phyloP scores from a whole-genome alignment of 495 filamentous ascomycete species.

The Sordaria brevicollis region DNA sequence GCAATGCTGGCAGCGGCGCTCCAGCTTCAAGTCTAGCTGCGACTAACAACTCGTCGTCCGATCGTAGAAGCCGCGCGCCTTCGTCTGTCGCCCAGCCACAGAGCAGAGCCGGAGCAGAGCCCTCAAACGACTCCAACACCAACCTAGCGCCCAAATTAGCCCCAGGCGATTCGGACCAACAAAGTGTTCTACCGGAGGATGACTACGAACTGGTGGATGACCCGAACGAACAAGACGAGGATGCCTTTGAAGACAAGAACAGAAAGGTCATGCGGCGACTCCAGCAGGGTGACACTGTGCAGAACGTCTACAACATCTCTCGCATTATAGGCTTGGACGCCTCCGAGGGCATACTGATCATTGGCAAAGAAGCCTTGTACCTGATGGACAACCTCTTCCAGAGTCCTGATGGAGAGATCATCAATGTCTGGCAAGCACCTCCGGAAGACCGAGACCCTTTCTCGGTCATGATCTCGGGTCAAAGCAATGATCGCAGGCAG shows the following conservation, averaged over 20 bases:
- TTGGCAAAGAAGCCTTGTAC: conserved; percentile 89
- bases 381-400: conserved; percentile 94
- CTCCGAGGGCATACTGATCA: conserved; percentile 78
- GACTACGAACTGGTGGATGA: conserved; percentile 90
- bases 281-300: conserved; percentile 84
- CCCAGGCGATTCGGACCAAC: conserved; percentile 4
- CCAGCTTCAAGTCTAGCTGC: conserved; percentile 14
- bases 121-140: conserved; percentile 1
- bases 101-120: conserved; percentile 7
- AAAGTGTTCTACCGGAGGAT: conserved; percentile 53
- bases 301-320: conserved; percentile 89
- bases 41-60: not conserved
- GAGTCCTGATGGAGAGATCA: conserved; percentile 85
- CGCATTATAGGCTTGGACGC: conserved; percentile 89
- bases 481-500: conserved; percentile 49
- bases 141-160: not conserved
- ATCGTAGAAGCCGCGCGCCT: conserved; percentile 23
- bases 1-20: conserved; percentile 35
- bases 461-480: conserved; percentile 80
- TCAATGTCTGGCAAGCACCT: conserved; percentile 90
- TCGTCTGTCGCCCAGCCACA: conserved; percentile 19
- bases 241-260: conserved; percentile 93
- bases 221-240: conserved; percentile 65
- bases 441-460: conserved; percentile 89
- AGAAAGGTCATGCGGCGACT: conserved; percentile 92